Base-by-base conservation (phyloP, 1,139 yeast species). In the Candida dubliniensis region DNA sequence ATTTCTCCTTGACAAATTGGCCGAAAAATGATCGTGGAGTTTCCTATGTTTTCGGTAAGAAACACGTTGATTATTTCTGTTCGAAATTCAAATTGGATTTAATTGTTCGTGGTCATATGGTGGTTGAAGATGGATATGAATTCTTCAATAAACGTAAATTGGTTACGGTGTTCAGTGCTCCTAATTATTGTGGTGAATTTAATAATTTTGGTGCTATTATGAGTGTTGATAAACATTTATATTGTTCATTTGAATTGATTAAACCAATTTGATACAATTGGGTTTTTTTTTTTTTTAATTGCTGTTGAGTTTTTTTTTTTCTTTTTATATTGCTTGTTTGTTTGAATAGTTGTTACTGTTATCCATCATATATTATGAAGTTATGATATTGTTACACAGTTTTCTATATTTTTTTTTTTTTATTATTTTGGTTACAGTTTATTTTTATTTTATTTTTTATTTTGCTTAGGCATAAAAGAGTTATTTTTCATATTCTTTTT, bases 101-200 rank as follows among this genome's bases (percentile, higher is more conserved):
- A 55, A 77, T 88, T 51, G 90, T 86, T 29, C 71, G 96, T 55
- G 96, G 95, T 12, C 96, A 88, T 63, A 88, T 88, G 96, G 96
- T 88, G 52, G 98, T 93, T 24, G 98, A 93, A 61, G 99, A 93
- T 63, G 99, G 99, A 1, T 93, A 93, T 64, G 98, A 93, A 68
- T 93, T 93, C 63, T 93, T 93, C 69, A 91, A 91, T 62, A 96
- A 91, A 63, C 77, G 96, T 44, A 87, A 96, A 25, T 73, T 93
- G 50, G 98, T 93, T 4, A 93, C 99, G 0, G 97, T 93, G 11
- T 93, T 93, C 63, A 82, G 90, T 45, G 99, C 99, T 0, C 98
- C 99, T 1, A 93, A 93, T 65, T 93, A 93, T 62, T 93, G 99
- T 68, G 98, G 99, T 33, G 99, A 93, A 61, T 88, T 88, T 59